Evolutionary conservation across 169 alveolate genomes (phyloP), one percentile per base, ranked within the genome.

Genomic region (Miamiensis avidus): DNA sequence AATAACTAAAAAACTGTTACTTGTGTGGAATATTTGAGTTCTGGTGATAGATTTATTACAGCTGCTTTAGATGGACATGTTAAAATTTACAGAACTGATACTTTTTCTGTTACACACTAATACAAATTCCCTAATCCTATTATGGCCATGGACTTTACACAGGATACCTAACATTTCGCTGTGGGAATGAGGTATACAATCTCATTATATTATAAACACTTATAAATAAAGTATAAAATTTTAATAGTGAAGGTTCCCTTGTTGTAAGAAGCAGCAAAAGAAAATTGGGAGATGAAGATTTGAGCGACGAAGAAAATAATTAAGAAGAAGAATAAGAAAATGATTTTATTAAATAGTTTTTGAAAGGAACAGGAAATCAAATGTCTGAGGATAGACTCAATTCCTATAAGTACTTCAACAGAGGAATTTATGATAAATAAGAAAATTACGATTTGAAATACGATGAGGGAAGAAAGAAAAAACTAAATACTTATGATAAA

Each of bases 1-100:
- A 65, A 79, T 79, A 79, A 79, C 29, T 79, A 34, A 79, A 79
- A 79, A 27, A 79, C 84, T 0, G 32, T 79, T 25, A 79, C 84
- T 65, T 79, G 77, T 79, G 84, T 74, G 15, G 29, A 65, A 79
- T 79, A 65, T 79, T 34, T 79, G 29, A 65, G 84, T 29, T 49
- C 34, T 49, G 84, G 84, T 29, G 84, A 79, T 79, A 79, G 84
- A 79, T 64, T 79, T 1, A 64, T 79, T 26, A 65, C 76, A n/a
- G 65, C 65, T 49, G 34, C 84, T 4, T 29, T 49, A 6, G 84
- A 79, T 79, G 29, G 64, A 49, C 34, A 74, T 32, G 65, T 79
- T 69, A 79, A 79, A 79, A 79, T 79, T 27, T 79, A 79, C 73
- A 79, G 84, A 79, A 79, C 84, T n/a, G 84, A 79, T 79, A 79